Evolutionary conservation across 495 filamentous ascomycete genomes (phyloP).

Genomic region (Stereocaulon alpinum): DNA sequence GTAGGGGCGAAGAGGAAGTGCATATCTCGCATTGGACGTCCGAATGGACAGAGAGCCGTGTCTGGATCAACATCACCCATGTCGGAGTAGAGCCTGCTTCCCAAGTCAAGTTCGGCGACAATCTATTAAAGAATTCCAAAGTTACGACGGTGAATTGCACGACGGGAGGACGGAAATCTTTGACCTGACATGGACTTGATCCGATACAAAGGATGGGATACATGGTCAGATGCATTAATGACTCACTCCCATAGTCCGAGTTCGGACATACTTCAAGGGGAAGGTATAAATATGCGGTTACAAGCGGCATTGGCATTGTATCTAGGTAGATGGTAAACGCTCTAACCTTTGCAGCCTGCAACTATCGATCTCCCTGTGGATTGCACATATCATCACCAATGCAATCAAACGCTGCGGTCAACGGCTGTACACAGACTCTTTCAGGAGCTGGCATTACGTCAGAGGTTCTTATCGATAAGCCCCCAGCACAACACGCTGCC

Average conservation of each 20-base stretch:
- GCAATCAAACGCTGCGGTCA: background rate
- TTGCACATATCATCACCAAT: background rate
- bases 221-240: background rate
- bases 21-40: slow-evolving; percentile 45
- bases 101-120: too few relatives aligned
- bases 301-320: background rate
- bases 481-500: background rate
- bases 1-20: slow-evolving; percentile 61
- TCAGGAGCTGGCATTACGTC: background rate
- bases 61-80: background rate
- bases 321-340: background rate
- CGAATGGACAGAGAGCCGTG: slow-evolving; percentile 28
- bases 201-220: too few relatives aligned
- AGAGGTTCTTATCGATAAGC: slow-evolving; percentile 4
- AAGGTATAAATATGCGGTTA: background rate
- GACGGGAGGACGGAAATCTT: too few relatives aligned
- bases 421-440: background rate
- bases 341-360: background rate
- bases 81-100: background rate
- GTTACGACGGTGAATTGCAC: too few relatives aligned
- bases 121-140: too few relatives aligned
- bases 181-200: too few relatives aligned
- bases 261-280: background rate
- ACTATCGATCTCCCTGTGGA: background rate
- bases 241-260: background rate